Conservation (phyloP, 1,139 yeast species). For the Saccharomyces pastorianus region DNA sequence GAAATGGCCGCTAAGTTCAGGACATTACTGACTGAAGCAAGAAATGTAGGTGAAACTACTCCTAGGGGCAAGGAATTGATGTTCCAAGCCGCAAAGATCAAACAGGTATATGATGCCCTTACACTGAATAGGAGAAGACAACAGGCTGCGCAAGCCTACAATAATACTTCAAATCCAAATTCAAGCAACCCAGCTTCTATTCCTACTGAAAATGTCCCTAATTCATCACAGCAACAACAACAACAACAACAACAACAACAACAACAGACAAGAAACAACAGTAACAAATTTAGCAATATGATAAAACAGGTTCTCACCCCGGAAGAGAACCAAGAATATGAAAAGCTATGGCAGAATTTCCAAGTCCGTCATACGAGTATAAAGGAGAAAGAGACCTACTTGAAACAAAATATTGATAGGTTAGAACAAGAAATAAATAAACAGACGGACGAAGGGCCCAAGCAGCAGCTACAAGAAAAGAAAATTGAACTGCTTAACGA, state of each 20-base stretch:
- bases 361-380: conserved; percentile 29
- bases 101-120: conserved; percentile 23
- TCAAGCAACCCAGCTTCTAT: conserved; percentile 8
- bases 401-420: conserved; percentile 28
- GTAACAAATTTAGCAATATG: conserved; percentile 18
- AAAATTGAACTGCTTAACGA: conserved; percentile 24
- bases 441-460: conserved; percentile 22
- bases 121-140: conserved; percentile 26
- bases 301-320: conserved; percentile 28
- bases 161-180: conserved; percentile 9
- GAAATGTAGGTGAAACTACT: conserved; percentile 46
- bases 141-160: conserved; percentile 27
- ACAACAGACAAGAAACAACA: conserved; percentile 4
- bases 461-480: conserved; percentile 26
- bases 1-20: conserved; percentile 55
- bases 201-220: background rate
- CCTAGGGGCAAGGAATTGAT: conserved; percentile 65
- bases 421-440: conserved; percentile 26
- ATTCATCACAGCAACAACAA: conserved; percentile 8
- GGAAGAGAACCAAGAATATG: conserved; percentile 29
- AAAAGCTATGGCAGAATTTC: conserved; percentile 27
- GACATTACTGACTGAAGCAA: conserved; percentile 57
- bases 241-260: conserved; percentile 3
- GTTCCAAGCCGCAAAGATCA: conserved; percentile 58
- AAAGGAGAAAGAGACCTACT: conserved; percentile 26